Base-by-base conservation (phyloP, 495 filamentous ascomycete genomes). In the Lentithecium fluviatile region DNA sequence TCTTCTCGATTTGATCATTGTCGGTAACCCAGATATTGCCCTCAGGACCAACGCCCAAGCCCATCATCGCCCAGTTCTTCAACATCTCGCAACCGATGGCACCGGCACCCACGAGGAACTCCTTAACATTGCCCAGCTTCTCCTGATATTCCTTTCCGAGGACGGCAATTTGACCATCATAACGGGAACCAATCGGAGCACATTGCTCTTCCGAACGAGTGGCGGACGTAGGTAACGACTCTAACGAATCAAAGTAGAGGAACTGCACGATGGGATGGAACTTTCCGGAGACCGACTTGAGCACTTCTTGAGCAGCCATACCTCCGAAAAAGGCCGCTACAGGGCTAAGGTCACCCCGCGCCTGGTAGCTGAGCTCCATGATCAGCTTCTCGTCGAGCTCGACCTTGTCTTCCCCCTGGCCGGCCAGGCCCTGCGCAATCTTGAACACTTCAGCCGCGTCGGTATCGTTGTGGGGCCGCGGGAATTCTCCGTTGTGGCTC, bases 21-120 rank as follows among this genome's bases (percentile, higher is more conserved):
- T 99, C 95, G 13, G 95, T 96, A 23, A 97, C 88, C 21, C 72
- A 88, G 70, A 99, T 92, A 69, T 87, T 87, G 63, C 95, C 95
- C 32, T 91, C 82, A 21, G 88, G 88, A 34, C 95, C 95, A 40
- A 89, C 89, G 40, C 86, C 93, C 49, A 99, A 79, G 60, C 95
- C 95, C 67, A 97, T 95, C 91, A 97, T 93, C 24, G 95, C 94
- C 94, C 95, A 99, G 73, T 97, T 97, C 82, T 99, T 99, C 55
- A 99, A 79, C 83, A 97, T 99, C 71, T 99, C 95, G 70, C 95
- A 99, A 32, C 95, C 95, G 71, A 99, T 99, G 57, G 95, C 95
- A 60, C 95, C 95, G 23, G 95, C 89, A 60, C 95, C 95, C 50
- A 99, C 95, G 21, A 99, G 80, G 80, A 99, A 99, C 68, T 96